Evolutionary conservation across 257 asterid species (phyloP).

Genomic region (Plantago major): DNA sequence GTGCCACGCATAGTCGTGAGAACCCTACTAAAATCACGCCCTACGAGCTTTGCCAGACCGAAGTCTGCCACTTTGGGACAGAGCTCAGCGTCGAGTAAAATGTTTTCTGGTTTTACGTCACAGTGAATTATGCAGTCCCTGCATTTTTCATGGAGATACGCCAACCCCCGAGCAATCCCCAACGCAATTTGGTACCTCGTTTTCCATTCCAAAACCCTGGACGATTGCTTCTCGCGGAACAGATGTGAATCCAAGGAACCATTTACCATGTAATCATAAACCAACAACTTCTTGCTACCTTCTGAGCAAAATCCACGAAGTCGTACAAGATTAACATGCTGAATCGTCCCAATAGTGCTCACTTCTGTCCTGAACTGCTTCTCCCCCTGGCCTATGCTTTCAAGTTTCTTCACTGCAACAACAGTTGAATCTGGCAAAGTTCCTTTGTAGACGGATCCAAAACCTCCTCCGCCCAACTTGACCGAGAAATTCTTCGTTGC

Average conservation of each 20-base stretch:
- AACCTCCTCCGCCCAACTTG: constrained; percentile 30
- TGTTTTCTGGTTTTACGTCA: constrained; percentile 30
- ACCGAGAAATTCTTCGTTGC: constrained; percentile 26
- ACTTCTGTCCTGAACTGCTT: constrained; percentile 25
- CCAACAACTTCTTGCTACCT: constrained; percentile 24
- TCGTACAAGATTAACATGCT: constrained; percentile 29
- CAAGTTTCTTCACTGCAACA: constrained; percentile 29
- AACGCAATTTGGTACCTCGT: constrained; percentile 24
- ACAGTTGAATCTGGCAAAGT: constrained; percentile 19
- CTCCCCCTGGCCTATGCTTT: constrained; percentile 28
- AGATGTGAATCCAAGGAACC: constrained; percentile 25
- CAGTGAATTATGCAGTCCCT: constrained; percentile 30
- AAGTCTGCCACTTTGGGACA: constrained; percentile 29
- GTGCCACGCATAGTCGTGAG: constrained; percentile 30
- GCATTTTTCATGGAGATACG: constrained; percentile 29
- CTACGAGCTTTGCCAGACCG: constrained; percentile 28
- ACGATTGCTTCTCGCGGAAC: constrained; percentile 9
- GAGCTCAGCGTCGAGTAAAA: constrained; percentile 19
- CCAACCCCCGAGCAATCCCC: constrained; percentile 26
- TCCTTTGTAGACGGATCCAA: constrained; percentile 31
- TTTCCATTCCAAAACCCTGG: constrained; percentile 21
- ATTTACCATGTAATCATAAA: constrained; percentile 28
- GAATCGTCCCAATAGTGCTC: constrained; percentile 25
- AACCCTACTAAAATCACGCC: constrained; percentile 29
- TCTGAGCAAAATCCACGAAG: constrained; percentile 27